Evolutionary conservation across 106 monocot genomes (phyloP), one percentile per base, ranked within the genome.

Genomic region (Posidonia australis): DNA sequence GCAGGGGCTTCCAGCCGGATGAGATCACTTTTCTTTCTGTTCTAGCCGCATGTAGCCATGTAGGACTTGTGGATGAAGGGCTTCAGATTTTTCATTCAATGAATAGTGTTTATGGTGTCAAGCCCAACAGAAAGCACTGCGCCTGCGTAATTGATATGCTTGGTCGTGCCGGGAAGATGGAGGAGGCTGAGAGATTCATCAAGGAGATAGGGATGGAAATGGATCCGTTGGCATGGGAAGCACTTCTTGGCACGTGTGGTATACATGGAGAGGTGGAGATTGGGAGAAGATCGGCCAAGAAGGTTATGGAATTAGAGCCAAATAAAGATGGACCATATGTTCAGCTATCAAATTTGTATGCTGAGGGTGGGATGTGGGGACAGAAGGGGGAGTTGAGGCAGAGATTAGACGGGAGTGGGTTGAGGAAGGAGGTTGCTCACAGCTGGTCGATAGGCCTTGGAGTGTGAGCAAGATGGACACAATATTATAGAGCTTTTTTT

Each of bases 31-130:
- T 80, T 57, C 80, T 90, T 52, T 75, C 75, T 0, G 64, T 54
- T 41, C 72, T 90, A 63, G 67, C 80, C 42, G 73, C 90, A 1
- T 90, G 90, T 28, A 85, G 85, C 73, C 78, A 90, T 66, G 75
- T 70, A 26, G 90, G 90, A 0, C 74, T 90, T 31, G 70, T 90
- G 16, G 67, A 83, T 10, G 85, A 85, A 48, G 90, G 85, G 31
- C 46, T 85, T 62, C 13, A 31, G 5, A 60, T 90, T 24, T 80
- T 85, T 20, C 63, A 65, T 21, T 77, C 78, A 32, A 90, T 90
- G 90, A 62, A 51, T 13, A 64, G 49, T 52, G 64, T 52, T 13
- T 66, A 71, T 31, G 29, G 64, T 7, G 43, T 85, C 29, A 78
- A 80, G 48, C 90, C 85, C 9, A 80, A 42, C 51, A 74, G 60